A percentile compares a stretch with the other conserved stretches of the same genome.
Conservation (phyloP, 768 basidiomycete genomes). For the Pleurotus sapidus region DNA sequence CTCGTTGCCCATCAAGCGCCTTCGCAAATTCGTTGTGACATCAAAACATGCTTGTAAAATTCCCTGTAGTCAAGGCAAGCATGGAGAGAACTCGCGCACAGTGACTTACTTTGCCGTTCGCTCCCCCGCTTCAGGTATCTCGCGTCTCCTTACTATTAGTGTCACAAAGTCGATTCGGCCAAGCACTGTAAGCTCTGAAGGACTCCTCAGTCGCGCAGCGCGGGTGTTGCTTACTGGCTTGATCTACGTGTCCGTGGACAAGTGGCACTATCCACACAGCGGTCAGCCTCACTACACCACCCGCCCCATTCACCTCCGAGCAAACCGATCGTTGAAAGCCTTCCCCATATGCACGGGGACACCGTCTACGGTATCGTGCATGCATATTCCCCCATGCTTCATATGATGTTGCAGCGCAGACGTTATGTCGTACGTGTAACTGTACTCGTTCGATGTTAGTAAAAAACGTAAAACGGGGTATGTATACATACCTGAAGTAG, state of each 20-base stretch:
- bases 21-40: too few species aligned
- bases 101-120: constrained; percentile 76
- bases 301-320: constrained; percentile 62
- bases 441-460: constrained; percentile 24
- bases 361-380: constrained; percentile 28
- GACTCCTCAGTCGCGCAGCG: neutral
- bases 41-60: too few species aligned
- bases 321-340: constrained; percentile 84
- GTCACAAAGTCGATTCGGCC: constrained; percentile 91
- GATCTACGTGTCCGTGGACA: constrained; percentile 95
- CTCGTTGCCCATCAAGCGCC: neutral
- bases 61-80: too few species aligned
- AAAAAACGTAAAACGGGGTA: neutral
- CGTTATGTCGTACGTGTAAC: constrained; percentile 95
- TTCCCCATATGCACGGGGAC: constrained; percentile 15
- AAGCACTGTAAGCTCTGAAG: constrained; percentile 81
- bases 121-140: constrained; percentile 89
- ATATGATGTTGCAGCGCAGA: too few species aligned
- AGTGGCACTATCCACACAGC: constrained; percentile 88
- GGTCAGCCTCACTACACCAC: too few species aligned
- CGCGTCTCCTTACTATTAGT: constrained; percentile 89
- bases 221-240: constrained; percentile 73
- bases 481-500: constrained; percentile 85
- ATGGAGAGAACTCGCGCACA: neutral
- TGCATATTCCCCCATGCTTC: constrained; percentile 44